phyloP scores from a whole-genome alignment of 306 rosid genomes.

The Alnus glutinosa region DNA sequence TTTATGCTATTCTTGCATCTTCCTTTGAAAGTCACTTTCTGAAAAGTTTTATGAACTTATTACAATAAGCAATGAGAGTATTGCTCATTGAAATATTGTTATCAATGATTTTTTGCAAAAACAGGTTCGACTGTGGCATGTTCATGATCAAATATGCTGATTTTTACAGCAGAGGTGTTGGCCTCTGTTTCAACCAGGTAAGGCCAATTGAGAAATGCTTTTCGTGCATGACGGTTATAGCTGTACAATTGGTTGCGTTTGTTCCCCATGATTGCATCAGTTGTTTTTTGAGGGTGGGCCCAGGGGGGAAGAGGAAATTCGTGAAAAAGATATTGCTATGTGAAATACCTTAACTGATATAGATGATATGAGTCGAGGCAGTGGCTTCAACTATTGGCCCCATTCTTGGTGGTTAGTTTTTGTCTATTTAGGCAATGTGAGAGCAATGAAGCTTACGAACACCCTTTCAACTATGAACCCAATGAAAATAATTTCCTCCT shows the following conservation, averaged over 20 bases:
- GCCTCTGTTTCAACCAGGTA: constrained; percentile 92
- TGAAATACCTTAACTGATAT: no score
- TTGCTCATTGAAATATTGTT: constrained; percentile 4
- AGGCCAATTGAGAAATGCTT: constrained; percentile 22
- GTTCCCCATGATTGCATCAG: neutral
- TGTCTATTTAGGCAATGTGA: neutral
- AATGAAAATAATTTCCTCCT: neutral
- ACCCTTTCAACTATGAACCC: neutral
- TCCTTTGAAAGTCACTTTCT: neutral
- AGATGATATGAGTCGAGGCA: no score
- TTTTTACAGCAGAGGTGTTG: constrained; percentile 87
- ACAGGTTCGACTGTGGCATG: constrained; percentile 89
- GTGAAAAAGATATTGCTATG: no score
- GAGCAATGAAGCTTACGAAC: neutral
- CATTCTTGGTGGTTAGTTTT: no score
- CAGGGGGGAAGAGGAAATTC: neutral
- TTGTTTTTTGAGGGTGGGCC: no score
- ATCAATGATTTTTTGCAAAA: constrained; percentile 17
- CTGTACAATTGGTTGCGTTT: neutral
- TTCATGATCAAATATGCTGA: constrained; percentile 96
- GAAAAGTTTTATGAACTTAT: neutral
- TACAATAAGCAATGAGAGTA: neutral
- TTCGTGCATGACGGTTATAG: constrained; percentile 11
- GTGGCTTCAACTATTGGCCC: no score
- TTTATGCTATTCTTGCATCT: neutral